Percentiles rank a stretch among this genome's conserved stretches.
Evolutionary conservation across 2,329 filamentous ascomycete species (phyloP).

Genomic region (Scorias spongiosa): DNA sequence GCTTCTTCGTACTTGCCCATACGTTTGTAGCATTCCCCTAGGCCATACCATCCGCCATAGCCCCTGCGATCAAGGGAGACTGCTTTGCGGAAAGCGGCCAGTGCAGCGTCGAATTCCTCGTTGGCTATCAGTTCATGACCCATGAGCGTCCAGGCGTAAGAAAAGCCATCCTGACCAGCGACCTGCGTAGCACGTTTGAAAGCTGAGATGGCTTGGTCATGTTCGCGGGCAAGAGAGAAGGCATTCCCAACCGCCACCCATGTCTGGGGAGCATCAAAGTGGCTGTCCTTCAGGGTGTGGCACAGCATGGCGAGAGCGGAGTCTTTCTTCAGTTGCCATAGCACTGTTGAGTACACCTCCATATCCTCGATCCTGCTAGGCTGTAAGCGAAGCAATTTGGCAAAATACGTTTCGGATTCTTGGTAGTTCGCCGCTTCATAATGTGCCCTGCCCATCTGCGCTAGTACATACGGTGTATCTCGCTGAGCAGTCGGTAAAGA

Average conservation of each 20-base stretch:
- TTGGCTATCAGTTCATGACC: conserved; percentile 92
- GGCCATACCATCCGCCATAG: conserved; percentile 96
- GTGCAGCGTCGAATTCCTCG: conserved; percentile 92
- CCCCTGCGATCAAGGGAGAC: conserved; percentile 77
- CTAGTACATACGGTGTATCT: conserved; percentile 85
- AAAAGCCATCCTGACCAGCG: conserved; percentile 56
- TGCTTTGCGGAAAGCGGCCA: conserved; percentile 71
- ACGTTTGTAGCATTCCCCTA: conserved; percentile 50
- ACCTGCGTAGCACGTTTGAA: conserved; percentile 91
- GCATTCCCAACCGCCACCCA: conserved; percentile 95
- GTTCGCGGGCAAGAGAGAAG: conserved; percentile 80
- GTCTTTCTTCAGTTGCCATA: conserved; percentile 95
- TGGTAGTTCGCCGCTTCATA: conserved; percentile 80
- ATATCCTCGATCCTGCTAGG: conserved; percentile 82
- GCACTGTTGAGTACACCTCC: conserved; percentile 95
- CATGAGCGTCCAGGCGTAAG: conserved; percentile 89
- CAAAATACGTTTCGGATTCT: conserved; percentile 77
- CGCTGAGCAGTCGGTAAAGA: conserved; percentile 59
- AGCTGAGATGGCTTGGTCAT: conserved; percentile 85
- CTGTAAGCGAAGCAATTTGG: conserved; percentile 60
- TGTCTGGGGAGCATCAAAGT: conserved; percentile 80
- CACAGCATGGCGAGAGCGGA: conserved; percentile 83
- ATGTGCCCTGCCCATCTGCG: conserved; percentile 77
- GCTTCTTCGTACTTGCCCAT: conserved; percentile 51
- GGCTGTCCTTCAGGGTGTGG: conserved; percentile 74